A percentile compares a stretch with the other conserved stretches of the same genome.
These are phyloP conservation scores for Ogataea nakhonphanomensis DNA, from an alignment of 805 yeast genomes.

Conservation along the genomic window DNA sequence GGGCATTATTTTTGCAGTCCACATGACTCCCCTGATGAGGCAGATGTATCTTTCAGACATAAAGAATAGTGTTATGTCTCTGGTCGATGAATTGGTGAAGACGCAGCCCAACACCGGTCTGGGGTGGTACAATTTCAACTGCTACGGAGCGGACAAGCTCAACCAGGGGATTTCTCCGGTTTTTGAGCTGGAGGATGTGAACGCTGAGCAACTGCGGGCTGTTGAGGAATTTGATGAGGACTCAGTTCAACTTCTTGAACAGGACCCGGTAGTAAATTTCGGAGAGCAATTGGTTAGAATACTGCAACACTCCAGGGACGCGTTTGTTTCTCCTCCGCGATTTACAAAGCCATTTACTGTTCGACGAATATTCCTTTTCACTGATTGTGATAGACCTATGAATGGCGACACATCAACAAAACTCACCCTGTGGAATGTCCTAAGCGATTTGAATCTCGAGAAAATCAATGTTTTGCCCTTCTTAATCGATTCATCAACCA, in stretches of 20 bases:
- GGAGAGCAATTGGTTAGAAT: conserved; percentile 40
- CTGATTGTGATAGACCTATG: conserved; percentile 71
- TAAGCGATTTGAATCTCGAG: conserved; percentile 57
- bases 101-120: conserved; percentile 66
- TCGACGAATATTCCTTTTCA: conserved; percentile 64
- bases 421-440: conserved; percentile 50
- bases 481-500: conserved; percentile 41
- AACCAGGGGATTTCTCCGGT: conserved; percentile 44
- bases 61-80: conserved; percentile 52
- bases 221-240: conserved; percentile 34
- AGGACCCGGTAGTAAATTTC: conserved; percentile 19
- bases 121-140: conserved; percentile 66
- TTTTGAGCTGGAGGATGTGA: conserved; percentile 52
- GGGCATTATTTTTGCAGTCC: conserved; percentile 62
- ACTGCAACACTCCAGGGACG: conserved; percentile 52
- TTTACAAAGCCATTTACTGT: conserved; percentile 46
- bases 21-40: conserved; percentile 47
- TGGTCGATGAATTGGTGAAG: conserved; percentile 64
- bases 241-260: conserved; percentile 34
- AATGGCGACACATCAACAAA: conserved; percentile 39
- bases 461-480: conserved; percentile 60
- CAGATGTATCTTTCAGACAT: conserved; percentile 38
- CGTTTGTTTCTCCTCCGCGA: conserved; percentile 41
- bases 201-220: conserved; percentile 53
- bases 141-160: conserved; percentile 24